These are phyloP conservation scores for Catharanthus roseus DNA, from an alignment of 257 asterid species.

Conservation along the genomic window DNA sequence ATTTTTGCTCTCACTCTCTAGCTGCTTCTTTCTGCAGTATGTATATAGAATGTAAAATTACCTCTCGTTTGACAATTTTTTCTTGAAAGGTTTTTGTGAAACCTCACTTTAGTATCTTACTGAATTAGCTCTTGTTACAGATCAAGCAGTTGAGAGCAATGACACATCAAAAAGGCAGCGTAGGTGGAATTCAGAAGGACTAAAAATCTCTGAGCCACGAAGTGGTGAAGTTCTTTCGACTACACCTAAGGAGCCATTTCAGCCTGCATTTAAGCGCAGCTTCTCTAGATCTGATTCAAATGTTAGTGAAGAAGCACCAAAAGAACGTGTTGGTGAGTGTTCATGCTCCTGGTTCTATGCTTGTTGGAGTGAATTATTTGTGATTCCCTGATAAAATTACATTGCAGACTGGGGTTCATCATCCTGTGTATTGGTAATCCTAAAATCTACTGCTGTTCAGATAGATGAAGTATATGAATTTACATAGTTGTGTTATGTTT, in stretches of 20 bases:
- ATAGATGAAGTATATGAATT: background rate
- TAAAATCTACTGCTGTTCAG: background rate
- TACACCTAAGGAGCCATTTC: constrained; percentile 41
- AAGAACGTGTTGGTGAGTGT: constrained; percentile 71
- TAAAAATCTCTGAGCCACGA: constrained; percentile 41
- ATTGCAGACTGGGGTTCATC: background rate
- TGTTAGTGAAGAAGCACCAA: constrained; percentile 43
- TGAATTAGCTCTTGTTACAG: constrained; percentile 25
- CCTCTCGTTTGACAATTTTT: background rate
- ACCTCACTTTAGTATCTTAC: background rate
- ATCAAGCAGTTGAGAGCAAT: constrained; percentile 38
- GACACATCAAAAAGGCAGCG: constrained; percentile 64
- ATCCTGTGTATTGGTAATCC: background rate
- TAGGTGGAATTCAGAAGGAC: constrained; percentile 53
- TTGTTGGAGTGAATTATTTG: background rate
- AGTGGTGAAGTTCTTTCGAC: constrained; percentile 31
- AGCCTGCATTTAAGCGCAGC: constrained; percentile 41
- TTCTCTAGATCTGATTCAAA: constrained; percentile 36
- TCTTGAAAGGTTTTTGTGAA: background rate
- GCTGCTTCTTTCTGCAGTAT: background rate
- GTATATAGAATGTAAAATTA: background rate
- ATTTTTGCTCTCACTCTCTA: background rate
- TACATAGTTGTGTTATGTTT: background rate
- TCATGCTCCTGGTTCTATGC: background rate
- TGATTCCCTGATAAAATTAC: background rate